Evolutionary conservation across 257 asterid species (phyloP), one percentile per base, ranked within the genome.

Genomic region (Rhazya stricta): DNA sequence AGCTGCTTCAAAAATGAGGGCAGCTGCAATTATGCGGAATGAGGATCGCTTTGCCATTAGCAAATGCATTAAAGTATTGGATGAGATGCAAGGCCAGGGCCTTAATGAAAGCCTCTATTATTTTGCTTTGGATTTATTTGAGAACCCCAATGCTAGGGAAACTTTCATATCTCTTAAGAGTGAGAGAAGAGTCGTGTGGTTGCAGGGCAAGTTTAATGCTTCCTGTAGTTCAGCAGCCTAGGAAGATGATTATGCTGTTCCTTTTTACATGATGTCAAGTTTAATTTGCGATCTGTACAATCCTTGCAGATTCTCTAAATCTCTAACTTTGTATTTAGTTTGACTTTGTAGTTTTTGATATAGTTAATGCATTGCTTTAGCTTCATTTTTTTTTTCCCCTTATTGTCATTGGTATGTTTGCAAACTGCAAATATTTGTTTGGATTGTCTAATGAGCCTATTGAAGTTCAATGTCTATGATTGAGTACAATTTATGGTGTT

Each of bases 1-100:
- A 37, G 91, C 96, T 15, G 98, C 98, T 74, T 93, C 98, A 16
- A 93, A 93, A 82, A 87, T 86, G 96, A 87, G 98, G 86, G 90
- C 97, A 78, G 91, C 97, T 81, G 96, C 97, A 69, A 84, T 85
- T 72, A 84, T 82, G 90, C 86, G 88, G 81, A 89, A 86, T 53
- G 97, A 93, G 81, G 97, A 89, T 80, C 94, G 91, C 46, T 89
- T 88, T 75, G 83, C 95, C 32, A 91, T 91, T 75, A 89, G 96
- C 90, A 93, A 89, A 75, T 91, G 98, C 87, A 91, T 93, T 69
- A 85, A 89, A 81, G 86, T 84, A 71, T 75, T 93, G 80, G 98
- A 93, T 57, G 97, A 91, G 83, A 88, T 91, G 86, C 97, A 89
- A 83, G 89, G 87, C 72, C 97, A 89, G 83, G 89, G 87, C 72